Evolutionary conservation across 768 basidiomycete genomes (phyloP), one percentile per base, ranked within the genome.

Genomic region (Trametes sanguinea): DNA sequence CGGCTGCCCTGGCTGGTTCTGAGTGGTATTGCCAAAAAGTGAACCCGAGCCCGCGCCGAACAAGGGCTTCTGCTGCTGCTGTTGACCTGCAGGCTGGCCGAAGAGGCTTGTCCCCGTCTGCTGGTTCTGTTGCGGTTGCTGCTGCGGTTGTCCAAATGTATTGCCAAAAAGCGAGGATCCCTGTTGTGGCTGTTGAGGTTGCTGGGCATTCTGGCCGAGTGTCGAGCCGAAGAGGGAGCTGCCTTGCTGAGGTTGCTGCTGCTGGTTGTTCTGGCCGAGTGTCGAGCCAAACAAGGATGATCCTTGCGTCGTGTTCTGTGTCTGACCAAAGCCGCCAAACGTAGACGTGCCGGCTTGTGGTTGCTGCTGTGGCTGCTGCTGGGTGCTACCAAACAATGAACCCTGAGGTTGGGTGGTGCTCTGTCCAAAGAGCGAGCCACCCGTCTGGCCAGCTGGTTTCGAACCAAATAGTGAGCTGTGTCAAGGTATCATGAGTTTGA

Each of bases 21-120:
- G 68, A 62, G 53, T 39, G 13, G 48, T 61, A 50, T 45, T 76
- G 2, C 80, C 76, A 63, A 82, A 81, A 30, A 79, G 54, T 0
- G 77, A 70, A 1, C 67, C 63, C 2, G 62, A 62, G 5, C 47
- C 35, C 22, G 46, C n/a, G 6, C 63, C 63, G 14, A 64, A 64
- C 8, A 60, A 48, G 29, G 52, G 32, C 14, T 17, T 63, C 51
- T 59, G 62, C 29, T 76, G 76, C 27, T 80, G 80, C 32, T 54
- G 75, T 42, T 65, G 68, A 11, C 68, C 43, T 11, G 73, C 55
- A 14, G 76, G 65, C 55, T 79, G 74, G 42, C 75, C 67, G 14
- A 68, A 68, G 8, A 68, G 27, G 35, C 50, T 17, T 7, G 35
- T 46, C 3, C 51, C 7, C 1, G 45, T 35, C 16, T 50, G 69